A percentile compares a stretch with the other conserved stretches of the same genome.
phyloP scores from a whole-genome alignment of 805 yeast genomes.

The Torulaspora indica region DNA sequence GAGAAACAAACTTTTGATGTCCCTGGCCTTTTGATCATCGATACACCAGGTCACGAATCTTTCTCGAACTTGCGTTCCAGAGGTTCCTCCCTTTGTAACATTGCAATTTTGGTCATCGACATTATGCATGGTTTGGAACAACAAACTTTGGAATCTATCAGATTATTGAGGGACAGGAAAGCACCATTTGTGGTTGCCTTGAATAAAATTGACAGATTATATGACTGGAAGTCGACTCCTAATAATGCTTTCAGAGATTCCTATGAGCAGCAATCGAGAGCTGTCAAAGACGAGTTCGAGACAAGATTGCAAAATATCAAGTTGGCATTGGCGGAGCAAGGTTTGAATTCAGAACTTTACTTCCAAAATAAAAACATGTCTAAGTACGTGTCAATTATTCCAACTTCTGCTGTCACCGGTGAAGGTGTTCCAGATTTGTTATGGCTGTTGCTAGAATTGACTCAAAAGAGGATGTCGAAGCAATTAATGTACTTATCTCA shows the following conservation, averaged over 20 bases:
- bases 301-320: slow-evolving; percentile 80
- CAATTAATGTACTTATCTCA: slow-evolving; percentile 90
- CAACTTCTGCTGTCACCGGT: slow-evolving; percentile 98
- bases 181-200: slow-evolving; percentile 97
- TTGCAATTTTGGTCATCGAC: slow-evolving; percentile 96
- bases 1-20: slow-evolving; percentile 87
- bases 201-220: slow-evolving; percentile 95
- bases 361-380: slow-evolving; percentile 92
- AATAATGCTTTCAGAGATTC: slow-evolving; percentile 96
- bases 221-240: slow-evolving; percentile 88
- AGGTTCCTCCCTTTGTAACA: slow-evolving; percentile 98
- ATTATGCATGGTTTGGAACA: slow-evolving; percentile 99
- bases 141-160: slow-evolving; percentile 92
- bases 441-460: slow-evolving; percentile 89
- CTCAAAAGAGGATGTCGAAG: slow-evolving; percentile 98
- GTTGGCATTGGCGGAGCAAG: slow-evolving; percentile 93
- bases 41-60: slow-evolving; percentile 99
- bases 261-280: slow-evolving; percentile 67
- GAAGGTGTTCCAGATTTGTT: slow-evolving; percentile 99
- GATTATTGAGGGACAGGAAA: slow-evolving; percentile 88
- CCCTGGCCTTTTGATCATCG: slow-evolving; percentile 94
- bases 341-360: slow-evolving; percentile 94
- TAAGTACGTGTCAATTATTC: slow-evolving; percentile 91
- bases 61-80: slow-evolving; percentile 95
- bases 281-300: slow-evolving; percentile 90